Percentiles rank a stretch among this genome's conserved stretches.
Evolutionary conservation across 2,329 filamentous ascomycete genomes (phyloP).

Genomic region (Curvularia lunata): DNA sequence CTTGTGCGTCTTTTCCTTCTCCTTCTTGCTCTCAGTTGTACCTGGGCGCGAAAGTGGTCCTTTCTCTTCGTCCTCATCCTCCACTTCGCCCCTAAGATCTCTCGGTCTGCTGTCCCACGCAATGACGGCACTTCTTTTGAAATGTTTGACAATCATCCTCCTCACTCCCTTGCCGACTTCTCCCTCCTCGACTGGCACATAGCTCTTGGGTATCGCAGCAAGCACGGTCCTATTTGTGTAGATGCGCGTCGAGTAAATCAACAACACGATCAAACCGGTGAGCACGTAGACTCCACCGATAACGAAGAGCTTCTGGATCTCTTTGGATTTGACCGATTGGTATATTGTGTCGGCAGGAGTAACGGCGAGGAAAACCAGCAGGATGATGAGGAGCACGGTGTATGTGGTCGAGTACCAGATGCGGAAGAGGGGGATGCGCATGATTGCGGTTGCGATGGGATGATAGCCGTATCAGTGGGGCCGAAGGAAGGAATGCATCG

Average conservation of each 20-base stretch:
- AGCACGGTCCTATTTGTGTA: conserved; percentile 84
- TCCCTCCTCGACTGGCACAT: conserved; percentile 83
- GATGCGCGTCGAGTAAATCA: conserved; percentile 83
- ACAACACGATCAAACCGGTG: conserved; percentile 70
- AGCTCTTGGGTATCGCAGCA: conserved; percentile 81
- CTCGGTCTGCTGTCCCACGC: conserved; percentile 79
- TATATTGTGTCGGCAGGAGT: conserved; percentile 80
- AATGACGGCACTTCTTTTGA: conserved; percentile 79
- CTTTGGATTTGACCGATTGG: conserved; percentile 70
- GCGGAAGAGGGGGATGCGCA: conserved; percentile 68
- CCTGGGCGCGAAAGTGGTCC: conserved; percentile 24
- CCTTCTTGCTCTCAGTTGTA: conserved; percentile 36
- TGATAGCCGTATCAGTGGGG: conserved; percentile 2
- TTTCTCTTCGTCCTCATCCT: conserved; percentile 28
- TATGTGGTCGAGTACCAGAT: conserved; percentile 84
- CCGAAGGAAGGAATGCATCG: conserved; percentile 29
- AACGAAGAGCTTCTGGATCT: conserved; percentile 82
- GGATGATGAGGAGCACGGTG: conserved; percentile 74
- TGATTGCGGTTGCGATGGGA: conserved; percentile 23
- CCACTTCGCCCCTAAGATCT: conserved; percentile 57
- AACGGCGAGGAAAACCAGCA: conserved; percentile 75
- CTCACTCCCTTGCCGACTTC: conserved; percentile 79
- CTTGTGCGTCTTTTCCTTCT: conserved; percentile 41
- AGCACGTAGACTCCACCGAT: conserved; percentile 77
- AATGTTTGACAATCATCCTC: conserved; percentile 73